Conservation (phyloP, 1,284 basidiomycete genomes). For the Cryptococcus jaspeensis region DNA sequence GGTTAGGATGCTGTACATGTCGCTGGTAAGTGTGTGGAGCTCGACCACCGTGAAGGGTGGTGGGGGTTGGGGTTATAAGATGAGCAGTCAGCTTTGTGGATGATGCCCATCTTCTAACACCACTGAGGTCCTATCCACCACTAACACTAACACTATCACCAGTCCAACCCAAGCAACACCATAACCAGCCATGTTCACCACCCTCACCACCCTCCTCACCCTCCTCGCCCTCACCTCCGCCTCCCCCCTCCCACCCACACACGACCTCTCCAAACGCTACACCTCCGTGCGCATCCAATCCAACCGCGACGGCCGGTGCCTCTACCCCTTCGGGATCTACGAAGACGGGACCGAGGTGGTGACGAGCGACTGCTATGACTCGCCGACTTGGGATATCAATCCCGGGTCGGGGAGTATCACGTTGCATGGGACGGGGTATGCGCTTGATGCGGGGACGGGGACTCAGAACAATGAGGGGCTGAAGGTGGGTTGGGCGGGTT, state of each 20-base stretch:
- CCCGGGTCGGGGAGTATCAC: conserved; percentile 19
- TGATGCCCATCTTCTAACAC: too few relatives aligned
- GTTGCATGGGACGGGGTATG: conserved; percentile 13
- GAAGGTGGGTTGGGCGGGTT: too few relatives aligned
- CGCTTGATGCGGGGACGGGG: conserved; percentile 29
- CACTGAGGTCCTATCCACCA: too few relatives aligned
- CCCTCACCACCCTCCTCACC: too few relatives aligned
- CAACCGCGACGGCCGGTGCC: conserved; percentile 9
- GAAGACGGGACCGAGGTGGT: conserved; percentile 2
- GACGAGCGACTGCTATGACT: conserved; percentile 6
- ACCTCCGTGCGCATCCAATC: conserved; percentile 13
- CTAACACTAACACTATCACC: too few relatives aligned
- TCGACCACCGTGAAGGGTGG: too few relatives aligned
- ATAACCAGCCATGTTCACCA: too few relatives aligned
- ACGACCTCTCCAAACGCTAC: conserved; percentile 9
- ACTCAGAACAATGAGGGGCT: conserved; percentile 17
- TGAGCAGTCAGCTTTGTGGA: too few relatives aligned
- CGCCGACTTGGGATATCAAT: conserved; percentile 23
- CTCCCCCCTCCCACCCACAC: background rate
- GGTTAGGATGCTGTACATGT: too few relatives aligned
- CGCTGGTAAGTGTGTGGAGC: too few relatives aligned
- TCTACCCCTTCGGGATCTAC: conserved; percentile 5
- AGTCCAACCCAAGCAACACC: too few relatives aligned
- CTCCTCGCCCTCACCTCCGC: background rate
- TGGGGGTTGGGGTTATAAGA: too few relatives aligned